phyloP scores from a whole-genome alignment of 228 moss, liverwort and hornwort species.

The Sphagnum magellanicum region DNA sequence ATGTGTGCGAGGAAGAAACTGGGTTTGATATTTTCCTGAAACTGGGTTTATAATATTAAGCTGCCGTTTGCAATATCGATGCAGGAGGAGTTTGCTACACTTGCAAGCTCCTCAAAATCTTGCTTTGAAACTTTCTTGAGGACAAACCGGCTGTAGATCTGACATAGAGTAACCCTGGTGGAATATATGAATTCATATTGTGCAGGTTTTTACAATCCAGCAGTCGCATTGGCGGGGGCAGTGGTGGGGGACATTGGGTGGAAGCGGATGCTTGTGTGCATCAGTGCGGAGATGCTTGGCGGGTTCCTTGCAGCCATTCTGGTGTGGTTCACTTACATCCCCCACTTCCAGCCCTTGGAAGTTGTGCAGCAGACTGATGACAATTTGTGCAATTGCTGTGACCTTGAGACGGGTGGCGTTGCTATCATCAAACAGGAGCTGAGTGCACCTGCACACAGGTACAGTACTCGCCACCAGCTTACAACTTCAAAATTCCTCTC shows the following conservation, averaged over 20 bases:
- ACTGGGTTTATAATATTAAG: no score
- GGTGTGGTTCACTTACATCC: constrained; percentile 37
- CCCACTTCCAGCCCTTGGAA: constrained; percentile 45
- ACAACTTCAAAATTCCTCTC: no score
- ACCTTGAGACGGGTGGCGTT: constrained; percentile 36
- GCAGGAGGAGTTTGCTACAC: no score
- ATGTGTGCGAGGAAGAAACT: no score
- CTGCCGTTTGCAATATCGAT: no score
- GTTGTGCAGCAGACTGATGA: constrained; percentile 16
- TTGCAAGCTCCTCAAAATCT: no score
- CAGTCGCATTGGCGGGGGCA: constrained; percentile 32
- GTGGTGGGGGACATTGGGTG: constrained; percentile 34
- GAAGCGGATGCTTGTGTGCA: constrained; percentile 13
- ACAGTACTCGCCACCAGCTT: background rate
- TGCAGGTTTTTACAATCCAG: constrained; percentile 39
- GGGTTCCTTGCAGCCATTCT: constrained; percentile 27
- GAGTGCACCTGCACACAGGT: constrained; percentile 38
- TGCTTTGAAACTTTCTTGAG: no score
- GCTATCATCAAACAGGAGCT: constrained; percentile 56
- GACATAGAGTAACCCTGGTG: no score
- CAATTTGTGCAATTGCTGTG: constrained; percentile 37
- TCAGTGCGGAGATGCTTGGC: constrained; percentile 38
- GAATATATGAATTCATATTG: no score
- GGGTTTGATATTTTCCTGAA: no score
- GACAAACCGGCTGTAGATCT: no score